Percentiles rank a stretch among this genome's conserved stretches.
These are phyloP conservation scores for Populus alba DNA, from an alignment of 345 rosid genomes.

Conservation along the genomic window DNA sequence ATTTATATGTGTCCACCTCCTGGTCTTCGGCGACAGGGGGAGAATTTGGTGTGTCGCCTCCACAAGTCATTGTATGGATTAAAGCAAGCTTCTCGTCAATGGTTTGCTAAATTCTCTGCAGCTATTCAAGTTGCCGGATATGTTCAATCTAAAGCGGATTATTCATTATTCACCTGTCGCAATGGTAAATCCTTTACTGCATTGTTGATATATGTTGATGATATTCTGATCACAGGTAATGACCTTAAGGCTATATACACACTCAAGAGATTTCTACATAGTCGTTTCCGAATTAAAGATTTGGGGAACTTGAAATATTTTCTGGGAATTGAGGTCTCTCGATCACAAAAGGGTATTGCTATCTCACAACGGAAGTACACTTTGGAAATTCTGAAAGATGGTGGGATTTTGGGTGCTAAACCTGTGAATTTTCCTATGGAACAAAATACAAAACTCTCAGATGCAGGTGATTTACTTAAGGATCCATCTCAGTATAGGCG, in stretches of 20 bases:
- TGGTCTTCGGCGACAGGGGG: no score
- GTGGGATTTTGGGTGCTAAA: background rate
- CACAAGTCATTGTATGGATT: background rate
- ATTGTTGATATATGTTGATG: background rate
- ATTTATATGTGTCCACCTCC: no score
- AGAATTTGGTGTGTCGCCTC: no score
- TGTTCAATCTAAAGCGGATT: background rate
- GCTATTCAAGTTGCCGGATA: background rate
- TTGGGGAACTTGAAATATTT: no score
- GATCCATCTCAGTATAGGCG: background rate
- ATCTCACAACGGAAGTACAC: background rate
- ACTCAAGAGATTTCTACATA: background rate
- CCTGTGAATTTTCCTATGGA: conserved; percentile 5
- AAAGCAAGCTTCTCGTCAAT: background rate
- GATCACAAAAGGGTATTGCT: background rate
- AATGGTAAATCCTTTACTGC: background rate
- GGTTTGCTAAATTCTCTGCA: no score
- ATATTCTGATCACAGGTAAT: background rate
- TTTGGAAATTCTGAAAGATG: background rate
- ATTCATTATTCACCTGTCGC: background rate
- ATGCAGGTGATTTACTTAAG: background rate
- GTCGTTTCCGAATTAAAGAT: background rate
- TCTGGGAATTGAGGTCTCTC: no score
- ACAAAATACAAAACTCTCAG: background rate
- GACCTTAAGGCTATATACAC: background rate